Base-by-base conservation (phyloP, 768 basidiomycete genomes). In the Butyriboletus loyo region DNA sequence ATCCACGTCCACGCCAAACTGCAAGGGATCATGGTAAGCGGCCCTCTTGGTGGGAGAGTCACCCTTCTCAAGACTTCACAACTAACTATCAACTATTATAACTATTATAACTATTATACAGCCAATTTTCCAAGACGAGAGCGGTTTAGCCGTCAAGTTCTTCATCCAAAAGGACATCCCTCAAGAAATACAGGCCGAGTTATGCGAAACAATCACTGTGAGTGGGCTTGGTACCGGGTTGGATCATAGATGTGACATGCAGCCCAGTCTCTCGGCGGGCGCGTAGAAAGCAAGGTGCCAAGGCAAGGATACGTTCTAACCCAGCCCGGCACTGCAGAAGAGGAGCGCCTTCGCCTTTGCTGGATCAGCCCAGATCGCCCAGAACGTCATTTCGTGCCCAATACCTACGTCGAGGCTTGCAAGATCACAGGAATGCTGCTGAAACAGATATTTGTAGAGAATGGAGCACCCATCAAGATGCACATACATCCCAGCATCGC, bases 321-420 rank as follows among this genome's bases (percentile, higher is more conserved):
- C 11, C 83, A 89, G 50, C 80, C 80, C 5, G 81, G 81, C 4
- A 86, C 85, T 3, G 59, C 77, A 0, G 89, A 92, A 67, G 87
- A 84, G 59, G 82, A 86, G 56, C 87, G 89, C 22, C 83, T 92
- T 38, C 81, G 84, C 37, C 71, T 82, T 28, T 90, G 88, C 58
- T 91, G 89, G 89, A 76, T 75, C 24, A 81, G 76, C 51, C 46
- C 71, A 2, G 87, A 90, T 57, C 74, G 89, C 51, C 89, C 89
- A 7, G 85, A 88, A 27, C 74, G 89, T 50, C 78, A 82, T 65
- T 87, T 92, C 56, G 89, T 91, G 39, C 89, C 89, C 8, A 86
- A 85, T 66, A 87, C 87, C 45, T 92, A 83, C 63, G 82, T 92
- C 15, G 87, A 90, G 34, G 86, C 89, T n/a, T 91, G 89, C 72